A percentile compares a stretch with the other conserved stretches of the same genome.
Conservation (phyloP, 75 land plant genomes). For the Isoetes taiwanensis region DNA sequence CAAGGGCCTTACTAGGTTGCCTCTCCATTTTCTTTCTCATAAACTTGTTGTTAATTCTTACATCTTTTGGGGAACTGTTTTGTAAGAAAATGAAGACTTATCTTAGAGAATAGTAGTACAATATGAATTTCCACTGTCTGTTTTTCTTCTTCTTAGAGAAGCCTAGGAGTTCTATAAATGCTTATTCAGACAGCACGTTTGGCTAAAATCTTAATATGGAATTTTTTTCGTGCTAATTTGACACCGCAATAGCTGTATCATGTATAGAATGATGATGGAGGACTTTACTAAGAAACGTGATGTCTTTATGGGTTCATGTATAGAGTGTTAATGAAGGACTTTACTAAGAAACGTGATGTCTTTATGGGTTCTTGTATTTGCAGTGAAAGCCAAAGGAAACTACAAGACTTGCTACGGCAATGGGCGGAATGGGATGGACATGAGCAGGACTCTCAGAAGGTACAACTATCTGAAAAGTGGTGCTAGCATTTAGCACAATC, state of each 20-base stretch:
- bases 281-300: no score
- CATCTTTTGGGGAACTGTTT: background rate
- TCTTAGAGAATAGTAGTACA: no score
- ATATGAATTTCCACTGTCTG: background rate
- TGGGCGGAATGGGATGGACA: constrained; percentile 72
- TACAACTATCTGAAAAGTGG: background rate
- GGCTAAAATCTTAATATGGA: background rate
- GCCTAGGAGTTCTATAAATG: background rate
- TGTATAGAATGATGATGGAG: background rate
- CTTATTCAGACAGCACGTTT: background rate
- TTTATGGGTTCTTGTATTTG: background rate
- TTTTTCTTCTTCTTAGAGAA: background rate
- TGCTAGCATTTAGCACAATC: background rate
- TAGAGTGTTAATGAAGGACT: no score
- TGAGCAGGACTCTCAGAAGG: background rate
- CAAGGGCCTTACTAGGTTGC: constrained; percentile 50
- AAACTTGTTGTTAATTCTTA: background rate
- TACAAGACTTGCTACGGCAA: constrained; percentile 49
- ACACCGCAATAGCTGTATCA: background rate
- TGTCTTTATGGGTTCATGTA: no score
- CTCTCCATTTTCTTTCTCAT: background rate
- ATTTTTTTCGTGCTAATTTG: no score
- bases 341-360: no score
- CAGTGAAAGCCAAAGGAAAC: constrained; percentile 60
- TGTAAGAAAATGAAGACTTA: no score